phyloP scores from a whole-genome alignment of 768 basidiomycete species.

The Amanita rubescens region DNA sequence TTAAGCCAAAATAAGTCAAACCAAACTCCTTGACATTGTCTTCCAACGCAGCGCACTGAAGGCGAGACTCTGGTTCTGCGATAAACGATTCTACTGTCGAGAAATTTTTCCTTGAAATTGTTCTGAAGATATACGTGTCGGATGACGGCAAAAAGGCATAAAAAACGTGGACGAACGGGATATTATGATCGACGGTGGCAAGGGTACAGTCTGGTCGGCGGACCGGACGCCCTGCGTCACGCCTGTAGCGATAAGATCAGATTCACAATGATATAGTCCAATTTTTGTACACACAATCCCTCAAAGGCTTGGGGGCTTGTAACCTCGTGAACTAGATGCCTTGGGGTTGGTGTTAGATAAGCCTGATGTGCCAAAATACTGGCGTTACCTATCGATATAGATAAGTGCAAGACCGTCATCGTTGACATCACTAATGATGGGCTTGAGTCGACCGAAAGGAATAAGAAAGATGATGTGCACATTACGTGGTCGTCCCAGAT shows the following conservation, averaged over 20 bases:
- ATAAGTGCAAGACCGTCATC: slow-evolving; percentile 74
- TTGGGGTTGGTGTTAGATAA: slow-evolving; percentile 17
- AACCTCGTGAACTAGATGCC: slow-evolving; percentile 79
- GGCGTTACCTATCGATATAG: slow-evolving; percentile 72
- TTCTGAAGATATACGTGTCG: slow-evolving; percentile 34
- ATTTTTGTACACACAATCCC: slow-evolving; percentile 50
- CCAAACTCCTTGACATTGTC: slow-evolving; percentile 91
- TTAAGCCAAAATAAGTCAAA: slow-evolving; percentile 87
- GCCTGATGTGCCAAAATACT: not conserved
- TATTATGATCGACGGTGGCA: slow-evolving; percentile 84
- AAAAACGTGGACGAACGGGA: slow-evolving; percentile 50
- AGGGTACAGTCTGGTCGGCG: slow-evolving; percentile 85
- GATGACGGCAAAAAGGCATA: not conserved
- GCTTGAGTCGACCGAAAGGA: slow-evolving; percentile 7
- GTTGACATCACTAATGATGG: slow-evolving; percentile 49
- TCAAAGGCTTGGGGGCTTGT: slow-evolving; percentile 93
- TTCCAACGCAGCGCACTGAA: slow-evolving; percentile 77
- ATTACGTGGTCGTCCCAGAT: slow-evolving; percentile 98
- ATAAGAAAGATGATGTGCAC: slow-evolving; percentile 31
- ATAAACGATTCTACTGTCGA: slow-evolving; percentile 68
- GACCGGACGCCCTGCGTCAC: slow-evolving; percentile 69
- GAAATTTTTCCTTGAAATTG: slow-evolving; percentile 68
- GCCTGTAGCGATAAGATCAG: slow-evolving; percentile 30
- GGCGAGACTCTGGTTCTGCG: slow-evolving; percentile 76
- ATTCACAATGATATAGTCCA: not conserved